These are phyloP conservation scores for Debaryomycetaceae sp. DNA, from an alignment of 1,139 yeast genomes.

Conservation along the genomic window DNA sequence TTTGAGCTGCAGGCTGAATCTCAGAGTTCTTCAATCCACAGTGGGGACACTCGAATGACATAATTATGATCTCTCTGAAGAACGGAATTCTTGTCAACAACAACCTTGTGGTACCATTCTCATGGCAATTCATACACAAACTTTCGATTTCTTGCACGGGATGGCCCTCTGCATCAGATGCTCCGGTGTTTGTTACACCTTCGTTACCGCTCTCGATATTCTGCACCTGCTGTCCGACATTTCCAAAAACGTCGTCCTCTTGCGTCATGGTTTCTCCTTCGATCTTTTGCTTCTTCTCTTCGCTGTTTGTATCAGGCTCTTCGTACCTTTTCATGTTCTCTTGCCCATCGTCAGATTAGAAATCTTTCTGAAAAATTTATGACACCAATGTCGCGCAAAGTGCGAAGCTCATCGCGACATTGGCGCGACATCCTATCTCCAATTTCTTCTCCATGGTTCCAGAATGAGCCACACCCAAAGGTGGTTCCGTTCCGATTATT, in stretches of 20 bases:
- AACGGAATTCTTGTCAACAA: slow-evolving; percentile 86
- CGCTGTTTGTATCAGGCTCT: slow-evolving; percentile 11
- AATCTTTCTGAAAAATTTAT: neutral
- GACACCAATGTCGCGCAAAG: slow-evolving; percentile 2
- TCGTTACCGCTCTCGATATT: slow-evolving; percentile 13
- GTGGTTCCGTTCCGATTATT: no score
- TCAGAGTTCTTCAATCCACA: slow-evolving; percentile 91
- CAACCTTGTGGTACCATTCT: slow-evolving; percentile 79
- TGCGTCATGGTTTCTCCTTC: slow-evolving; percentile 8
- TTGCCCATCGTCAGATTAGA: neutral
- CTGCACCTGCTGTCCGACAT: slow-evolving; percentile 59
- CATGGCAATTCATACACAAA: slow-evolving; percentile 91
- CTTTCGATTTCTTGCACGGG: slow-evolving; percentile 96
- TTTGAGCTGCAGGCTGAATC: slow-evolving; percentile 88
- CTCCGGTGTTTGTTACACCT: slow-evolving; percentile 47
- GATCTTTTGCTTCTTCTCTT: slow-evolving; percentile 14
- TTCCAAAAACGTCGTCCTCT: slow-evolving; percentile 45
- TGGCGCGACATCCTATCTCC: neutral
- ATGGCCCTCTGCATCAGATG: slow-evolving; percentile 85
- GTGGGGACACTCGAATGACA: slow-evolving; percentile 96
- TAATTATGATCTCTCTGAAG: slow-evolving; percentile 85
- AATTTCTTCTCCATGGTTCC: neutral
- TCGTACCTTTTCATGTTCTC: slow-evolving; percentile 20
- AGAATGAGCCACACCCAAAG: no score
- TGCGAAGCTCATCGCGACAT: no score